Evolutionary conservation across 2,329 filamentous ascomycete genomes (phyloP).

Genomic region (Neonectria ditissima): DNA sequence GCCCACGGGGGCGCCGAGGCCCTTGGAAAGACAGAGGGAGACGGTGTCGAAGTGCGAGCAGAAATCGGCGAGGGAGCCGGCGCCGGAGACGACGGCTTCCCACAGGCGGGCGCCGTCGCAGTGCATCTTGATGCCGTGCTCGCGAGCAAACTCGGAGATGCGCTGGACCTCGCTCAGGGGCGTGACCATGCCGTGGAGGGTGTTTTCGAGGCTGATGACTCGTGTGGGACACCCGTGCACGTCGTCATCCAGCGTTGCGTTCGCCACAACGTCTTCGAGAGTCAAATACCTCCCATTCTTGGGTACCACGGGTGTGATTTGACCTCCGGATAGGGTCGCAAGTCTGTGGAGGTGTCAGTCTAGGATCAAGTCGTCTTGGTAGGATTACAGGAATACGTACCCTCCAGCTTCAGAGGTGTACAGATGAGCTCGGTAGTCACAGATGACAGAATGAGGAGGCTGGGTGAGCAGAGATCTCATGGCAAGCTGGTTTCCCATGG

Average conservation of each 20-base stretch:
- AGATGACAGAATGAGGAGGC: slow-evolving; percentile 84
- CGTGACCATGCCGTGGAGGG: slow-evolving; percentile 81
- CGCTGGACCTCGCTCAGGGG: slow-evolving; percentile 77
- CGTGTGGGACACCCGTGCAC: slow-evolving; percentile 84
- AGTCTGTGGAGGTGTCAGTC: slow-evolving; percentile 62
- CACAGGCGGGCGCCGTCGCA: slow-evolving; percentile 84
- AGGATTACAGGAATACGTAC: slow-evolving; percentile 46
- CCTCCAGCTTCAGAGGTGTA: slow-evolving; percentile 74
- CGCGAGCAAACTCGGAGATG: slow-evolving; percentile 77
- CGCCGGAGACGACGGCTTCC: slow-evolving; percentile 81
- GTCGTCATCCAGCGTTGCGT: slow-evolving; percentile 74
- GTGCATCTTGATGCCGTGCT: slow-evolving; percentile 76
- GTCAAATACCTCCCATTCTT: slow-evolving; percentile 80
- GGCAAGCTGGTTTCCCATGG: slow-evolving; percentile 93
- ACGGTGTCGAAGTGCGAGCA: slow-evolving; percentile 78
- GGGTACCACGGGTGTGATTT: slow-evolving; percentile 74
- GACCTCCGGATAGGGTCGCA: slow-evolving; percentile 77
- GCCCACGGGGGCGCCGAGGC: slow-evolving; percentile 83
- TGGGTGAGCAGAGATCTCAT: slow-evolving; percentile 81
- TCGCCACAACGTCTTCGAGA: slow-evolving; percentile 77
- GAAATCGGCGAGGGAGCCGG: slow-evolving; percentile 75
- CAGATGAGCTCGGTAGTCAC: slow-evolving; percentile 84
- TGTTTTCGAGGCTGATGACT: slow-evolving; percentile 88
- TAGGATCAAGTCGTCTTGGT: neutral
- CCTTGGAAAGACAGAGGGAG: slow-evolving; percentile 84